Percentiles rank a stretch among this genome's conserved stretches.
These are phyloP conservation scores for Candida nitratophila DNA, from an alignment of 805 yeast species.

Conservation along the genomic window DNA sequence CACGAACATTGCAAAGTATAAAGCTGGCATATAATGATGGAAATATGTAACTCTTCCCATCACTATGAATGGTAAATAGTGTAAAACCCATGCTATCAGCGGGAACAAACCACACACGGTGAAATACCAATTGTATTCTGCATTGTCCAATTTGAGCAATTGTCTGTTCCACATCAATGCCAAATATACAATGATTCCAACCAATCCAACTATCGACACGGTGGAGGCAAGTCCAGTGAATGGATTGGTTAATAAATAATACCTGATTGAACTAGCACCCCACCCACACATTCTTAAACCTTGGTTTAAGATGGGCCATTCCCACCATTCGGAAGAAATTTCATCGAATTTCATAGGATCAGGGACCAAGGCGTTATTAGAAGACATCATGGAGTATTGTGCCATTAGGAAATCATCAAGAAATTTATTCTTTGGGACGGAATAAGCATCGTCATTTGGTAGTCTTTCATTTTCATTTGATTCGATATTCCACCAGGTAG, in stretches of 20 bases:
- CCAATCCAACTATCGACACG: conserved; percentile 36
- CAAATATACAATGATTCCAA: conserved; percentile 31
- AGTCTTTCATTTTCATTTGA: conserved; percentile 50
- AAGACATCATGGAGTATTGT: conserved; percentile 77
- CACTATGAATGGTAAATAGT: conserved; percentile 64
- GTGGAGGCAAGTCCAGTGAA: conserved; percentile 57
- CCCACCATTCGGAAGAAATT: conserved; percentile 73
- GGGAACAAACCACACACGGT: conserved; percentile 70
- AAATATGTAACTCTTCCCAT: conserved; percentile 86
- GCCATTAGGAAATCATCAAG: conserved; percentile 62
- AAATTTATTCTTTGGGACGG: conserved; percentile 47
- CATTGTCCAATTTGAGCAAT: conserved; percentile 28
- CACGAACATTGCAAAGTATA: conserved; percentile 65
- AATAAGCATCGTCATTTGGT: conserved; percentile 24
- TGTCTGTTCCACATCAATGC: conserved; percentile 67
- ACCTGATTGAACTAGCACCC: conserved; percentile 48
- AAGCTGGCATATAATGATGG: conserved; percentile 80
- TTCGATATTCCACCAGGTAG: conserved; percentile 80
- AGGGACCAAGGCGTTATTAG: conserved; percentile 76
- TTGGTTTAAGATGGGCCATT: conserved; percentile 66
- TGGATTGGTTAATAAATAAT: conserved; percentile 65
- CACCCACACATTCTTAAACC: conserved; percentile 78
- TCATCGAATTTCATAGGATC: conserved; percentile 66
- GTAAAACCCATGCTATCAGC: conserved; percentile 75
- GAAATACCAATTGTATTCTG: conserved; percentile 13